Conservation (phyloP, 208 protist species). For the Trypanosoma lewisi region DNA sequence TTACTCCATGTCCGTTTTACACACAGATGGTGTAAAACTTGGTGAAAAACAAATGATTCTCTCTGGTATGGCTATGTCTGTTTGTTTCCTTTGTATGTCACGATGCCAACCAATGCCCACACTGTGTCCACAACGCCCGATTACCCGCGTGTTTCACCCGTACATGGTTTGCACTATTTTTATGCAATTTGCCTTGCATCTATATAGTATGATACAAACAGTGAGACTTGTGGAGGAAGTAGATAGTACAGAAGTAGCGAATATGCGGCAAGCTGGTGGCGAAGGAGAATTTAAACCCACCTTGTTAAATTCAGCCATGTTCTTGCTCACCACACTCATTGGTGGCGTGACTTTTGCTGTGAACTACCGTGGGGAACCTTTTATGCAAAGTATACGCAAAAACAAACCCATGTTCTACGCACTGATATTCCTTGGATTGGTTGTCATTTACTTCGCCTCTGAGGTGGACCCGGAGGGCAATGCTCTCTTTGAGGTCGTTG, state of each 20-base stretch:
- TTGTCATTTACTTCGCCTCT: constrained; percentile 80
- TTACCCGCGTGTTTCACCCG: constrained; percentile 93
- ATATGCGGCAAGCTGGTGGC: constrained; percentile 52
- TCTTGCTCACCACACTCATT: constrained; percentile 94
- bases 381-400: constrained; percentile 91
- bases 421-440: constrained; percentile 62
- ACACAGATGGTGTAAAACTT: constrained; percentile 96
- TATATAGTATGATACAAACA: constrained; percentile 89
- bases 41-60: constrained; percentile 98
- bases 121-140: constrained; percentile 91
- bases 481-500: constrained; percentile 83
- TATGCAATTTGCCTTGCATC: constrained; percentile 95
- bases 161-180: constrained; percentile 95
- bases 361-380: constrained; percentile 97
- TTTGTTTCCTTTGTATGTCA: constrained; percentile 98
- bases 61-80: constrained; percentile 91
- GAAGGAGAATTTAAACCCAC: constrained; percentile 95
- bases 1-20: constrained; percentile 97
- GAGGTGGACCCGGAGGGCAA: constrained; percentile 80
- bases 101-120: constrained; percentile 90
- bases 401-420: constrained; percentile 92
- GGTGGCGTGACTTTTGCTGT: constrained; percentile 96
- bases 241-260: constrained; percentile 48
- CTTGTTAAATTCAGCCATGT: constrained; percentile 97
- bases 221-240: constrained; percentile 73